Conservation (phyloP, 805 yeast species). For the Saturnispora quitensis region DNA sequence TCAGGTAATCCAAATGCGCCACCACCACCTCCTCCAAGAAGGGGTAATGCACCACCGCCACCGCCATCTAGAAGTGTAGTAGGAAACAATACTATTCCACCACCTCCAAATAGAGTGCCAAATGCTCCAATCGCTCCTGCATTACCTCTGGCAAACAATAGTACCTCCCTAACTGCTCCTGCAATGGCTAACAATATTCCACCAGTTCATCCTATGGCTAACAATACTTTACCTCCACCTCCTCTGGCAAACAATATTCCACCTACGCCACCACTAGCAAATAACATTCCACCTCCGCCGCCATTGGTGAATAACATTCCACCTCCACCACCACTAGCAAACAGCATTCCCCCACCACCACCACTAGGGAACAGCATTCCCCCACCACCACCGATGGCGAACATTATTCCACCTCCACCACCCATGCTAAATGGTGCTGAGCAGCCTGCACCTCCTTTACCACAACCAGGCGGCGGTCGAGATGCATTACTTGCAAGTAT, state of each 20-base stretch:
- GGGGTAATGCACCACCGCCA: slow-evolving; percentile 13
- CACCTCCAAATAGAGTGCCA: slow-evolving; percentile 12
- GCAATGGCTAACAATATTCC: slow-evolving; percentile 11
- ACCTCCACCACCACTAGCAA: slow-evolving; percentile 18
- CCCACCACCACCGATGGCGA: slow-evolving; percentile 14
- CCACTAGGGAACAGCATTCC: slow-evolving; percentile 16
- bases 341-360: slow-evolving; percentile 12
- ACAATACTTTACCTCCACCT: slow-evolving; percentile 30
- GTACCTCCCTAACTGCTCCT: slow-evolving; percentile 16
- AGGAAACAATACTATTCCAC: slow-evolving; percentile 9
- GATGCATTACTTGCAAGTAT: slow-evolving; percentile 85
- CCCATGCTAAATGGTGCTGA: slow-evolving; percentile 18
- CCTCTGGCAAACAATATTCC: slow-evolving; percentile 25
- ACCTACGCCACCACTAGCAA: slow-evolving; percentile 18
- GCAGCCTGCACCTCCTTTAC: slow-evolving; percentile 30
- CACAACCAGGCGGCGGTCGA: slow-evolving; percentile 40
- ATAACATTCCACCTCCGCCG: slow-evolving; percentile 13
- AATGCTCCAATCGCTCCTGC: slow-evolving; percentile 18
- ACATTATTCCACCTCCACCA: slow-evolving; percentile 20
- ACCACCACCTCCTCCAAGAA: slow-evolving; percentile 19
- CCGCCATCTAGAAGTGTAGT: slow-evolving; percentile 14
- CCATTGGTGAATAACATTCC: slow-evolving; percentile 24
- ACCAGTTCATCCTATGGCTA: slow-evolving; percentile 9
- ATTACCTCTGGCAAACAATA: slow-evolving; percentile 3
- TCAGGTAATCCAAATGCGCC: slow-evolving; percentile 13